Conservation (phyloP, 169 alveolate genomes). For the Plasmodium yoelii region DNA sequence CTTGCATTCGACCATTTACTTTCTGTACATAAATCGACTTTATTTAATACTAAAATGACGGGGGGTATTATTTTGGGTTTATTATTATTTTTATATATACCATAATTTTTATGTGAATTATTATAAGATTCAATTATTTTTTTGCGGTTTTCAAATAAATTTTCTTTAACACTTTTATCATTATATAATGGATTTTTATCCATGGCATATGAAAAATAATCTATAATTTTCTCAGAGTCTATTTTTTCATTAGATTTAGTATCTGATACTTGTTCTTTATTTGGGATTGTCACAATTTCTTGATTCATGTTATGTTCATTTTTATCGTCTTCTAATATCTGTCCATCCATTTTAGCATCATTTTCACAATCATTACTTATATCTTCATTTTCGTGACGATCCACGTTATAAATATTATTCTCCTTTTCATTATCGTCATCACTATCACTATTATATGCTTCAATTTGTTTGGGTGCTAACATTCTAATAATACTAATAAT, state of each 20-base stretch:
- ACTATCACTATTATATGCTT: slow-evolving; percentile 59
- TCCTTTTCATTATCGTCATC: slow-evolving; percentile 28
- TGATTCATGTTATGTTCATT: not conserved
- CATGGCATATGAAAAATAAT: slow-evolving; percentile 43
- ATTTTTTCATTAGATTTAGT: not conserved
- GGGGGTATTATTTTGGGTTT: slow-evolving; percentile 74
- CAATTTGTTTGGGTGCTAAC: slow-evolving; percentile 81
- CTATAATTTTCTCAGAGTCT: slow-evolving; percentile 16
- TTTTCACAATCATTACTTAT: not conserved
- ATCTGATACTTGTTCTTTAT: not conserved
- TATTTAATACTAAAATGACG: slow-evolving; percentile 84
- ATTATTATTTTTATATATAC: not conserved
- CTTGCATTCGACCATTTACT: slow-evolving; percentile 86
- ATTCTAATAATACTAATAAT: slow-evolving; percentile 82
- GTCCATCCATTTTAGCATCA: not conserved
- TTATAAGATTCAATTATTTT: slow-evolving; percentile 52
- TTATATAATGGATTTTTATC: slow-evolving; percentile 35
- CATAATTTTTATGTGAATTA: not conserved
- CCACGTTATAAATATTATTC: not conserved
- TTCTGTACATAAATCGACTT: slow-evolving; percentile 82
- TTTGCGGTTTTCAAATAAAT: slow-evolving; percentile 67
- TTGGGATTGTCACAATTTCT: not conserved
- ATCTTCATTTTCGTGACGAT: not conserved
- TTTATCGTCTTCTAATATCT: not conserved
- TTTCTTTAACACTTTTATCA: slow-evolving; percentile 63